These are phyloP conservation scores for Penicillium arizonense DNA, from an alignment of 495 filamentous ascomycete genomes.

Conservation along the genomic window DNA sequence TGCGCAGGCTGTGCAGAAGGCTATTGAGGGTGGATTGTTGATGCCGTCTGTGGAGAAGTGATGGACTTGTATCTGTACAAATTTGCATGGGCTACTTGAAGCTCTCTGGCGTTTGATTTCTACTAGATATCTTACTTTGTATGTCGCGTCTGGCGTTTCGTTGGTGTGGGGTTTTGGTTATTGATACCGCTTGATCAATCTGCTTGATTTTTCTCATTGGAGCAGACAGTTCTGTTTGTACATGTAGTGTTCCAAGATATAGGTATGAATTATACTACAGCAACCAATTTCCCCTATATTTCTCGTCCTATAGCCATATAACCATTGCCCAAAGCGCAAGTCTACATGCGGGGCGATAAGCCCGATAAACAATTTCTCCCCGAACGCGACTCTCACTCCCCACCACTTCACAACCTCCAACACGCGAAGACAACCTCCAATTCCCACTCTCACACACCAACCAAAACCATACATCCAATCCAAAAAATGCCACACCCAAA, in stretches of 20 bases:
- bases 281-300: too few relatives aligned
- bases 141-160: too few relatives aligned
- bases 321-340: background rate
- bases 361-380: background rate
- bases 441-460: background rate
- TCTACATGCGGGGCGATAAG: background rate
- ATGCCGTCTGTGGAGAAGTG: slow-evolving; percentile 18
- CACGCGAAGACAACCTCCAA: background rate
- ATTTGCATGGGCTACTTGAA: background rate
- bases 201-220: too few relatives aligned
- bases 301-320: background rate
- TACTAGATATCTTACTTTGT: too few relatives aligned
- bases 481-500: slow-evolving; percentile 21
- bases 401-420: background rate
- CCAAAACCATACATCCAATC: too few relatives aligned
- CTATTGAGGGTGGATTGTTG: slow-evolving; percentile 41
- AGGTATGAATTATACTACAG: too few relatives aligned
- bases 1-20: slow-evolving; percentile 45
- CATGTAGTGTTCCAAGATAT: too few relatives aligned
- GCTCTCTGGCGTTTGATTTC: background rate
- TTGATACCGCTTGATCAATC: too few relatives aligned
- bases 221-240: too few relatives aligned
- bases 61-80: background rate
- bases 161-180: too few relatives aligned
- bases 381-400: slow-evolving; percentile 3